Evolutionary conservation across 257 asterid genomes (phyloP), one percentile per base, ranked within the genome.

Genomic region (Salvia rosmarinus): DNA sequence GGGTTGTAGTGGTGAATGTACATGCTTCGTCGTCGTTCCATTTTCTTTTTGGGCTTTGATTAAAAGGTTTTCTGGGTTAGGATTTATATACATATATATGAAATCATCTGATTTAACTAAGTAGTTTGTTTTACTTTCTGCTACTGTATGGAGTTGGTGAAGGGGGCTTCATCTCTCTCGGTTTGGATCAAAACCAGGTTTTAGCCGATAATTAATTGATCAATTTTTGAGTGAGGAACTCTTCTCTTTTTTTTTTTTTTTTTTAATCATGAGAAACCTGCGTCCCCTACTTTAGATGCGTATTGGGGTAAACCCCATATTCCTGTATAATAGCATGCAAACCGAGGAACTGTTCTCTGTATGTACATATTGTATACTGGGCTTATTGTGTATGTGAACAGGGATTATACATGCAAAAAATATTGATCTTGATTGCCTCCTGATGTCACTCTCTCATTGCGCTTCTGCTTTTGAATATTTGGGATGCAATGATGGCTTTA

Each of bases 341-440:
- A n/a, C n/a, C n/a, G 40, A 43, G 14, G 32, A 57, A 21, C 64
- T 50, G 28, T 9, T 32, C 17, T 25, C 3, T 68, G 76, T 70
- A 69, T 72, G 76, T 79, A 68, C 51, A 55, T 47, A 20, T 11
- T 57, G 4, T 34, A 78, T 67, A 72, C 68, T 40, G 43, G 40
- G 62, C 46, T 30, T 51, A 40, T 57, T 16, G 7, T 70, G 67
- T 71, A 59, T 60, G 76, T 62, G 44, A 57, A 56, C 40, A 37
- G 20, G 52, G 58, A 78, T 46, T 70, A 70, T 75, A 79, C 80
- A 70, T 70, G 72, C 75, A 25, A 25, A 25, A 25, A 25, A 25
- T 25, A 25, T 25, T 25, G 2, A 25, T 25, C 30, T 25, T 1
- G 30, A 70, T 25, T 50, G 13, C 17, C 28, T 50, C 57, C n/a